Conservation (phyloP, 2,329 filamentous ascomycete genomes). For the Truncatella angustata region DNA sequence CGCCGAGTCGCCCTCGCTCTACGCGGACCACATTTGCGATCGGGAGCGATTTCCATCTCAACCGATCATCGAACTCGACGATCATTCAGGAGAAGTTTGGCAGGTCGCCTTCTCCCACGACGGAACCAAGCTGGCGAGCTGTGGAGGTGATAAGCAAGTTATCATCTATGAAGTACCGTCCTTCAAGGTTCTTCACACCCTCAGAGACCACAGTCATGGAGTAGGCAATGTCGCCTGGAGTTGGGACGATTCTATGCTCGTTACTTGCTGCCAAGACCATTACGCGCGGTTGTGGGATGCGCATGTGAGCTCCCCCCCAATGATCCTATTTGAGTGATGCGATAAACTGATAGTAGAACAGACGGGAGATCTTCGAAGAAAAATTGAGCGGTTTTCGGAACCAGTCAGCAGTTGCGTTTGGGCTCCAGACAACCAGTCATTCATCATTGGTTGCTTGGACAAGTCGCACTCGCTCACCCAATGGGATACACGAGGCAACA, state of each 20-base stretch:
- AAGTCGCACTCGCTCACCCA: constrained; percentile 64
- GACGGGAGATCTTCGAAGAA: constrained; percentile 62
- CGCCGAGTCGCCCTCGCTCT: constrained; percentile 74
- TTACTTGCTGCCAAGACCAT: constrained; percentile 77
- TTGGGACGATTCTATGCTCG: constrained; percentile 81
- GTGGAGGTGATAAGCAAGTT: constrained; percentile 71
- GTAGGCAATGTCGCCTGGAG: constrained; percentile 88
- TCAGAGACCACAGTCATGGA: constrained; percentile 66
- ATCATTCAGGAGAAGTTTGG: constrained; percentile 85
- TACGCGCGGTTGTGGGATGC: constrained; percentile 75
- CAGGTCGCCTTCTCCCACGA: constrained; percentile 87
- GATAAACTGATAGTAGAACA: constrained; percentile 28
- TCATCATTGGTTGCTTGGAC: constrained; percentile 78
- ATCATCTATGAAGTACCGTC: constrained; percentile 77
- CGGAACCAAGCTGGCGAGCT: constrained; percentile 77
- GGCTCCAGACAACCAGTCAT: constrained; percentile 72
- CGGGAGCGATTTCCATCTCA: constrained; percentile 75
- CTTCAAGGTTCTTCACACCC: constrained; percentile 61
- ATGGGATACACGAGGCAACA: constrained; percentile 65
- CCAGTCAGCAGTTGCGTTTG: constrained; percentile 90
- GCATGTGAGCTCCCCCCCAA: constrained; percentile 46
- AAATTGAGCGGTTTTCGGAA: constrained; percentile 71
- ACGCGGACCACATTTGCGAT: constrained; percentile 84
- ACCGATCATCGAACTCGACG: constrained; percentile 65
- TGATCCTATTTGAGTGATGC: background rate